Base-by-base conservation (phyloP, 305 asterid species). In the Fraxinus paxiana region DNA sequence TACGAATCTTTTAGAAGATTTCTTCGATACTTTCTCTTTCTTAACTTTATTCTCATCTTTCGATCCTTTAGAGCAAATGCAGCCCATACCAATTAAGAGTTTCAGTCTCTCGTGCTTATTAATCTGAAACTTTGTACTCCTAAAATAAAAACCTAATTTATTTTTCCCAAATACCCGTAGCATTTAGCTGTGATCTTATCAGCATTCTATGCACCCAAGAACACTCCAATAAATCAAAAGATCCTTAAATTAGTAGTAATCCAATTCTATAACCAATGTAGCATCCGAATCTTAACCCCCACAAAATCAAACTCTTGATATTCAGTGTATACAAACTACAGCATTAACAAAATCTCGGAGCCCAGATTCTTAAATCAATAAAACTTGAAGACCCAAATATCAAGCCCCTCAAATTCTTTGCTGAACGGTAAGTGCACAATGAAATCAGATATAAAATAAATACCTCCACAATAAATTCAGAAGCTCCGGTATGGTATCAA, bases 1-100 rank as follows among this genome's bases (percentile, higher is more conserved):
- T 59, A 83, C 88, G 33, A 86, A 82, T 81, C 89, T 84, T 82
- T 84, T 90, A 1, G 94, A 85, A 1, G 88, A 81, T 85, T 85
- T 91, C 84, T 92, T 90, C 3, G 84, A 84, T 28, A 85, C 91
- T 82, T 81, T 91, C 86, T 87, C 89, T 84, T 88, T 91, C 77
- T 77, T 75, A 79, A 84, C 73, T 73, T 84, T 80, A 77, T 80
- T 73, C 88, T 85, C 82, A 7, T 80, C 82, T 69, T 71, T 76
- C 24, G 69, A 80, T 18, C 93, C 95, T 87, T 94, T 94, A 18
- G 97, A 90, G 87, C 92, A 94, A 87, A 90, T 84, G 84, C 98
- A 94, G 48, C 98, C 98, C 97, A 94, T 92, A 35, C 85, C 85
- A 73, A 82, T 85, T 20, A 75, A 77, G 54, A 76, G 46, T 70